Evolutionary conservation across 176 grass and related monocot species (phyloP).

Genomic region (Triticum turgidum): DNA sequence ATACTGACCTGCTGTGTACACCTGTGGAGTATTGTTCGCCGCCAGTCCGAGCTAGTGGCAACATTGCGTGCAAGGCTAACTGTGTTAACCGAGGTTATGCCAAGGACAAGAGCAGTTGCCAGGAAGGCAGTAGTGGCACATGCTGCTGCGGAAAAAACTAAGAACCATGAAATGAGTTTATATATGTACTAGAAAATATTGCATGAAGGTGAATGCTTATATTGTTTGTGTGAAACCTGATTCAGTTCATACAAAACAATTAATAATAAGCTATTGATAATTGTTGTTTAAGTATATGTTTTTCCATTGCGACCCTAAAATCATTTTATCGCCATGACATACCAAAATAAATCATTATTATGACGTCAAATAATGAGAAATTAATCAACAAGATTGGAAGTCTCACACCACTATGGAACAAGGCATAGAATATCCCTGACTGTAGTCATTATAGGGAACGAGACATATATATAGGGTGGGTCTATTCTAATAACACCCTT

Average conservation of each 20-base stretch:
- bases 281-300: background rate
- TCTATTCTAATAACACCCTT: too few relatives aligned
- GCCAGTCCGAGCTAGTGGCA: background rate
- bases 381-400: too few relatives aligned
- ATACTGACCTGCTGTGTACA: background rate
- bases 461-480: too few relatives aligned
- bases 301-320: background rate
- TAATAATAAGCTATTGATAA: background rate
- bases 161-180: background rate
- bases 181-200: background rate
- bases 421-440: too few relatives aligned
- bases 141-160: background rate
- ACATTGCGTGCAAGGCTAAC: background rate
- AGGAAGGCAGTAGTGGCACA: background rate
- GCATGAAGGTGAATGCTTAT: background rate
- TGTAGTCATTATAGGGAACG: too few relatives aligned
- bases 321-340: background rate
- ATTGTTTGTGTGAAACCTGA: background rate
- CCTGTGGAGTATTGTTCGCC: background rate
- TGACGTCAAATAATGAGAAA: too few relatives aligned
- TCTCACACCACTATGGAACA: too few relatives aligned
- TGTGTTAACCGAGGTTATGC: background rate
- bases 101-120: background rate
- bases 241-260: background rate
- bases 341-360: too few relatives aligned